phyloP scores from a whole-genome alignment of 2,329 filamentous ascomycete species.

The Fusarium heterosporum region DNA sequence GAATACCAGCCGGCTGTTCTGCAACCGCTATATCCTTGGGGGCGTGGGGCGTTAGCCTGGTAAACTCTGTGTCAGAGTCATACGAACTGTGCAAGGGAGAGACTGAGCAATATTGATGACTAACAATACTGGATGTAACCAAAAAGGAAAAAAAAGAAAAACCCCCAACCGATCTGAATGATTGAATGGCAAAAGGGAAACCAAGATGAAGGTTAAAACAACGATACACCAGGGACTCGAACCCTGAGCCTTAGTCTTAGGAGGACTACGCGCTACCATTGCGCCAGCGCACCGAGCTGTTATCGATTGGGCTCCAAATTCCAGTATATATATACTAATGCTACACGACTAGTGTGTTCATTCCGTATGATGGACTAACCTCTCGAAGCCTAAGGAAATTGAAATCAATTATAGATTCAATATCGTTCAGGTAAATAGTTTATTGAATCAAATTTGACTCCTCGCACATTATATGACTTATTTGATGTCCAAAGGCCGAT shows the following conservation, averaged over 20 bases:
- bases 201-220: neutral
- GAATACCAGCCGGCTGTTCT: neutral
- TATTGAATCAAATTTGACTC: too few species aligned
- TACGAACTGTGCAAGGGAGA: neutral
- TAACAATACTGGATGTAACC: neutral
- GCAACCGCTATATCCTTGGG: neutral
- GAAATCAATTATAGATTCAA: too few species aligned
- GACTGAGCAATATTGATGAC: neutral
- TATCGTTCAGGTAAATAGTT: too few species aligned
- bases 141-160: neutral
- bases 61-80: neutral
- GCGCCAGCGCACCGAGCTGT: slow-evolving; percentile 50
- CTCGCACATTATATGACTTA: too few species aligned
- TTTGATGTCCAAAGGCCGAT: too few species aligned
- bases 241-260: slow-evolving; percentile 57
- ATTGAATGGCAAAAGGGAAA: too few species aligned
- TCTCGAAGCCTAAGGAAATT: too few species aligned
- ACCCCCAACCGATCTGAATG: too few species aligned
- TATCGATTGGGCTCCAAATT: neutral
- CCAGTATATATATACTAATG: too few species aligned
- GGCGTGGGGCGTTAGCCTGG: neutral
- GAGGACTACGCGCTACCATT: slow-evolving; percentile 56
- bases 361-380: neutral
- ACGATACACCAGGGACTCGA: slow-evolving; percentile 55
- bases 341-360: too few species aligned